Evolutionary conservation across 2,329 filamentous ascomycete genomes (phyloP).

Genomic region (Uncinocarpus reesii): DNA sequence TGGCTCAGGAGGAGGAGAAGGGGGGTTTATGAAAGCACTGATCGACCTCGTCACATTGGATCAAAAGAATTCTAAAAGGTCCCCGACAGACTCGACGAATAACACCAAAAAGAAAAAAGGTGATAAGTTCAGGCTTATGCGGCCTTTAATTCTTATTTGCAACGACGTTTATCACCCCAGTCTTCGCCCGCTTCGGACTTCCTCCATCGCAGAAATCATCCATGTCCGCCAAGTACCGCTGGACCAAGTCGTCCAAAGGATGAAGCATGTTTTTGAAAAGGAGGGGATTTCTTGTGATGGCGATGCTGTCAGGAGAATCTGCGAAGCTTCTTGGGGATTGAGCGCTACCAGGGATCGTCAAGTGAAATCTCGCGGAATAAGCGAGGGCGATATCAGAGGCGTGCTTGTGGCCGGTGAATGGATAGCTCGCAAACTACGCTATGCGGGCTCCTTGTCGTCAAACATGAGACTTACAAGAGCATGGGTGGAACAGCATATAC

Average conservation of each 20-base stretch:
- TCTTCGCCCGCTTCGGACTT: constrained; percentile 74
- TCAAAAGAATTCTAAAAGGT: constrained; percentile 58
- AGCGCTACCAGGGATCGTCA: constrained; percentile 45
- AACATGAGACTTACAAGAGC: constrained; percentile 43
- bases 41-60: constrained; percentile 82
- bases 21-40: constrained; percentile 87
- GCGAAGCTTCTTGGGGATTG: constrained; percentile 57
- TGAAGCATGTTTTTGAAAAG: constrained; percentile 76
- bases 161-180: constrained; percentile 95
- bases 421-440: constrained; percentile 51
- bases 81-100: constrained; percentile 19
- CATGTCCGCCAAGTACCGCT: constrained; percentile 82
- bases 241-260: constrained; percentile 69
- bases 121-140: constrained; percentile 75
- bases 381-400: constrained; percentile 51
- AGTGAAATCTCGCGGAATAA: constrained; percentile 36
- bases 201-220: constrained; percentile 74
- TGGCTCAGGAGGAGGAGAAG: constrained; percentile 67
- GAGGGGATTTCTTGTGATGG: constrained; percentile 82
- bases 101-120: constrained; percentile 55
- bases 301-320: constrained; percentile 69
- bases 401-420: constrained; percentile 56
- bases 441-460: constrained; percentile 30
- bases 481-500: constrained; percentile 52
- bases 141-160: constrained; percentile 87